Evolutionary conservation across 2,329 filamentous ascomycete species (phyloP).

Genomic region (Phialophora expanda): DNA sequence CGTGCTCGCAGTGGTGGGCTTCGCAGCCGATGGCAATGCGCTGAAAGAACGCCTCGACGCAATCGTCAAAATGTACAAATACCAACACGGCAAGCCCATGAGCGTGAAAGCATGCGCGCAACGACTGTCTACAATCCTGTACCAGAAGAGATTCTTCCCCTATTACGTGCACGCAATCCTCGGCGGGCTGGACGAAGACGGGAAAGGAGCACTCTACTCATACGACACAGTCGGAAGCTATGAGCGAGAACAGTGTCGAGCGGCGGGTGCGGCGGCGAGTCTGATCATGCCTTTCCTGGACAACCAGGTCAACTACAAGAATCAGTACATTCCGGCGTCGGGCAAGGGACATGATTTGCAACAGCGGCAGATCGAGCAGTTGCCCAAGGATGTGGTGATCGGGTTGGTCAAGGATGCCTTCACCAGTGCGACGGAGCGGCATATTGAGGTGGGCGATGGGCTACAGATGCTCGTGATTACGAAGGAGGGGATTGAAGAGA

Average conservation of each 20-base stretch:
- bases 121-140: conserved; percentile 91
- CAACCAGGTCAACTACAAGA: conserved; percentile 99
- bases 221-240: conserved; percentile 98
- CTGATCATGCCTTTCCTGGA: conserved; percentile 99
- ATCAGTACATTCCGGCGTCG: conserved; percentile 89
- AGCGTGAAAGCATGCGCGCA: conserved; percentile 92
- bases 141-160: conserved; percentile 97
- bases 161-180: conserved; percentile 97
- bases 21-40: conserved; percentile 91
- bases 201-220: conserved; percentile 90
- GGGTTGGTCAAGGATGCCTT: conserved; percentile 95
- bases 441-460: conserved; percentile 97
- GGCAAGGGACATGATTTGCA: conserved; percentile 80
- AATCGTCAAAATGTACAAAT: conserved; percentile 98
- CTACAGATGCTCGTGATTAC: conserved; percentile 96
- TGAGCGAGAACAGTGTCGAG: conserved; percentile 93
- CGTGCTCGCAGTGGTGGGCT: conserved; percentile 91
- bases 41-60: conserved; percentile 92
- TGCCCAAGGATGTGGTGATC: conserved; percentile 72
- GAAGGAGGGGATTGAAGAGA: conserved; percentile 84
- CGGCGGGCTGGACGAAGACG: conserved; percentile 91
- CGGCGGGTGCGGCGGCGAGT: conserved; percentile 87
- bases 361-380: conserved; percentile 65
- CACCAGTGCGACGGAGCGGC: conserved; percentile 95
- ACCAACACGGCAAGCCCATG: conserved; percentile 97